phyloP scores from a whole-genome alignment of 225 moss, liverwort and hornwort species.

The Antitrichia curtipendula region DNA sequence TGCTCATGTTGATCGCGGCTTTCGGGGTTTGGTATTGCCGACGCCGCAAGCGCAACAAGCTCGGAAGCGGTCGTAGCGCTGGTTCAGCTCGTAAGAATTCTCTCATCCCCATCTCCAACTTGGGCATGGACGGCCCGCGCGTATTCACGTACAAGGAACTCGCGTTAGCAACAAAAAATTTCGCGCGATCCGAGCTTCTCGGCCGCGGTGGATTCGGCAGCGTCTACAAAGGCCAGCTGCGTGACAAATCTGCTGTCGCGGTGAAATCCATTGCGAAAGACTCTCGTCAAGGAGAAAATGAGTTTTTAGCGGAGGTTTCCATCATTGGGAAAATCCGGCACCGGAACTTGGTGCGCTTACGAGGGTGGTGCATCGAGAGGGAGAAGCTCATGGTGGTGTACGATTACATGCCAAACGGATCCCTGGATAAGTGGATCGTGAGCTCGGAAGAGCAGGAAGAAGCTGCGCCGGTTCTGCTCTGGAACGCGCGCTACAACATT shows the following conservation, averaged over 20 bases:
- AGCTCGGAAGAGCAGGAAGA: not conserved
- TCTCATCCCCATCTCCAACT: conserved; percentile 1
- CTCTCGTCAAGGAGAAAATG: conserved; percentile 29
- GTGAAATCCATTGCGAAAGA: conserved; percentile 44
- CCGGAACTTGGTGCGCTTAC: conserved; percentile 50
- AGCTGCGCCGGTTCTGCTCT: not conserved
- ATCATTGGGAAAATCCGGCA: conserved; percentile 48
- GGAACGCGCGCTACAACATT: conserved; percentile 33
- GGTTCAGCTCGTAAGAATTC: conserved; percentile 1
- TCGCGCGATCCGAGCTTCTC: conserved; percentile 19
- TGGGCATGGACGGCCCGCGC: conserved; percentile 45
- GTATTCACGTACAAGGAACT: conserved; percentile 42
- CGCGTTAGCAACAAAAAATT: conserved; percentile 25
- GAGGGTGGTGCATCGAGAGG: conserved; percentile 78
- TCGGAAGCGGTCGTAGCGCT: not conserved
- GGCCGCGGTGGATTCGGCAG: conserved; percentile 43
- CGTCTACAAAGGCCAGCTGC: conserved; percentile 32
- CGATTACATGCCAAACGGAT: conserved; percentile 39
- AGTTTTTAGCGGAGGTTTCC: conserved; percentile 46
- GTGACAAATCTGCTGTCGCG: conserved; percentile 22
- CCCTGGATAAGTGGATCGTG: conserved; percentile 36
- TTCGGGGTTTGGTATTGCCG: not conserved
- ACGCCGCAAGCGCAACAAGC: not conserved
- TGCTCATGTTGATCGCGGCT: conserved; percentile 1
- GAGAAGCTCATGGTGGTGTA: conserved; percentile 65